Percentiles rank a stretch among this genome's conserved stretches.
Conservation (phyloP, 2,329 filamentous ascomycete species). For the Diaporthe citrichinensis region DNA sequence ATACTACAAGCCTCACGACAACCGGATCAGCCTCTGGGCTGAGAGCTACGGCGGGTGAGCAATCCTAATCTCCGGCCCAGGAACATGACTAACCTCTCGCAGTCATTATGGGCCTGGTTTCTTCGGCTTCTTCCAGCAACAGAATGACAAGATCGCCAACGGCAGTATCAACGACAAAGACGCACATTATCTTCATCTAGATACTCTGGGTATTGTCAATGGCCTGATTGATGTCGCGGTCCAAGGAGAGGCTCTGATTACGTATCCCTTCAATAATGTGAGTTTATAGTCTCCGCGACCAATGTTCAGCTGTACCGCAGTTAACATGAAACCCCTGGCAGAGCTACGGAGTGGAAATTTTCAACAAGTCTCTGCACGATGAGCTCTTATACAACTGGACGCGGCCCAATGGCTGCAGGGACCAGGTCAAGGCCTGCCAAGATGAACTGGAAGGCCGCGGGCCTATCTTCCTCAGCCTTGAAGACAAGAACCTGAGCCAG, state of each 20-base stretch:
- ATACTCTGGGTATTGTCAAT: conserved; percentile 70
- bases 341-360: conserved; percentile 64
- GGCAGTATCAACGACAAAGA: conserved; percentile 36
- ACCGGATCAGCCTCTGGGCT: conserved; percentile 43
- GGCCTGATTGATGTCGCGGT: conserved; percentile 67
- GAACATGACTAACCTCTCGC: not conserved
- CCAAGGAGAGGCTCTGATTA: conserved; percentile 62
- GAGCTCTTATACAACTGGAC: conserved; percentile 59
- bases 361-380: conserved; percentile 63
- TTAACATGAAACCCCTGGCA: not conserved
- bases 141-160: conserved; percentile 57
- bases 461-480: conserved; percentile 47
- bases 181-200: conserved; percentile 50
- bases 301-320: not conserved
- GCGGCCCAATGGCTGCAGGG: conserved; percentile 64
- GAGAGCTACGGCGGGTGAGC: conserved; percentile 40
- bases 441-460: conserved; percentile 46
- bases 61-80: too few relatives aligned
- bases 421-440: conserved; percentile 66
- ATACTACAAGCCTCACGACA: conserved; percentile 62
- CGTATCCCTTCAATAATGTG: conserved; percentile 70
- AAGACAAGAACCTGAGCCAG: conserved; percentile 62
- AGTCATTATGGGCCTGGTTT: conserved; percentile 56
- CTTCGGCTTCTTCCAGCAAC: conserved; percentile 58
- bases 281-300: too few relatives aligned